Percentiles rank a stretch among this genome's conserved stretches.
phyloP scores from a whole-genome alignment of 164 flowering plant species.

The Kalanchoe fedtschenkoi region DNA sequence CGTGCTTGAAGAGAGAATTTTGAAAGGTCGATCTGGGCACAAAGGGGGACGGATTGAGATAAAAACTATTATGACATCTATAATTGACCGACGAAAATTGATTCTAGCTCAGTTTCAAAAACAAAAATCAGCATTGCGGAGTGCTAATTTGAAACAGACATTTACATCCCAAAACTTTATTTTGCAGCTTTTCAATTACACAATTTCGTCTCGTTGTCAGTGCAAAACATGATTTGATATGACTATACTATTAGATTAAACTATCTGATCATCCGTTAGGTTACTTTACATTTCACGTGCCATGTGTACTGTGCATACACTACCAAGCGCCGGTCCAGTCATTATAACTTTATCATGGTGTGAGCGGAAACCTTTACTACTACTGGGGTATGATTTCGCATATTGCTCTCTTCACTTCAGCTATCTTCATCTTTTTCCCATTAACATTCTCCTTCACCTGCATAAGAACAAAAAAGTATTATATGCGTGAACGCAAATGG shows the following conservation, averaged over 20 bases:
- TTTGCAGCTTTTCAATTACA: not conserved
- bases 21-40: no score
- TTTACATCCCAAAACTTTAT: not conserved
- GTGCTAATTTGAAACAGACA: no score
- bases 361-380: not conserved
- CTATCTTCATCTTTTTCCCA: slow-evolving; percentile 67
- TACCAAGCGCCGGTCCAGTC: not conserved
- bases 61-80: no score
- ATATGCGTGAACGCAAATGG: no score
- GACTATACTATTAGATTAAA: not conserved
- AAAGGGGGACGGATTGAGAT: no score
- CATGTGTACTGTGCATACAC: not conserved
- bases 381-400: slow-evolving; percentile 40
- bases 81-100: no score
- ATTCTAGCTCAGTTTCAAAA: no score
- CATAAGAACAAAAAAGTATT: not conserved
- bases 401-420: slow-evolving; percentile 71
- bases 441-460: slow-evolving; percentile 65
- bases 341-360: not conserved
- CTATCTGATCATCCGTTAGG: not conserved
- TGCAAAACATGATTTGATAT: not conserved
- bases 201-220: not conserved
- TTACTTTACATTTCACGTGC: not conserved
- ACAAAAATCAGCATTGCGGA: no score
- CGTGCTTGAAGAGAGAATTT: no score